Evolutionary conservation across 352 stramenopile species (phyloP), one percentile per base, ranked within the genome.

Genomic region (Phytophthora kernoviae): DNA sequence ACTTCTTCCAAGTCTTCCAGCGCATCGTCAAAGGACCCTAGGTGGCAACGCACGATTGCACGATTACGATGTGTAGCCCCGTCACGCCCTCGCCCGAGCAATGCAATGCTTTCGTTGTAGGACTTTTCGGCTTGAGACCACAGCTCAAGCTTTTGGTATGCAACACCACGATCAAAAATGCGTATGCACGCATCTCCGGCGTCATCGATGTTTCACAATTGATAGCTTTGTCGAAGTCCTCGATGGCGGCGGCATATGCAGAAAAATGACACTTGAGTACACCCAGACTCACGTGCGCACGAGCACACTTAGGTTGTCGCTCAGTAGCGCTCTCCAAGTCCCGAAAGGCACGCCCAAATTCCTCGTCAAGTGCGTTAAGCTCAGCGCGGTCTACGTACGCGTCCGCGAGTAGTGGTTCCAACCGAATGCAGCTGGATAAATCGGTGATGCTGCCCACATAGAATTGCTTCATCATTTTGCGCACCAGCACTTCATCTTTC

Each of bases 191-290:
- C 32, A 51, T 33, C 6, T 66, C 62, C 40, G 49, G 17, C 9
- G 24, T 56, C 14, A 70, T 69, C 1, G 85, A 30, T 17, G 78
- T 44, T 30, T 87, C 78, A 26, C 63, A 66, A 40, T 79, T 77
- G 39, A 88, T 76, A 6, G 81, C 81, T 39, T 79, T 62, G 46
- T 93, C 84, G 54, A 90, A 93, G 51, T 89, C 78, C 14, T 65
- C 68, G 36, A 93, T 90, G 30, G 81, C 81, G 2, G 81, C 48
- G 1, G 84, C 80, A 43, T 82, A 90, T 4, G 70, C 70, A 15
- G 65, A 54, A 44, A 93, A 90, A n/a, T 88, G 81, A 17, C 84
- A 90, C 49, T 93, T 88, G n/a, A 93, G 65, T n/a, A 93, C 69
- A 21, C 84, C 84, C 4, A 83, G 39, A 54, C 82, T 88, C 39